Evolutionary conservation across 805 yeast genomes (phyloP), one percentile per base, ranked within the genome.

Genomic region (Torulaspora gathmanii): DNA sequence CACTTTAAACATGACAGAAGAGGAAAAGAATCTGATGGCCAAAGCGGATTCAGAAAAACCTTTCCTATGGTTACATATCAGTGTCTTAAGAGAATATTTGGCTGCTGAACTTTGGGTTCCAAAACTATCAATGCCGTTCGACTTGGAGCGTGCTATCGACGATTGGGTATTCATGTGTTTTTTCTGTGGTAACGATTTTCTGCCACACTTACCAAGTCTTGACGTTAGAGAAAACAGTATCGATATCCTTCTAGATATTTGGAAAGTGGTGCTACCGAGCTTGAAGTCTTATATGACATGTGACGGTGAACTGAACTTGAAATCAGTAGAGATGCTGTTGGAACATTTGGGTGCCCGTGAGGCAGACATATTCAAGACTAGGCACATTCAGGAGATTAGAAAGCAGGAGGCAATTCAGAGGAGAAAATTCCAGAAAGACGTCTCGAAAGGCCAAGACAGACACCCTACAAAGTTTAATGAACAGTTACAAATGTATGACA

Each of bases 111-210:
- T 93, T 39, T 73, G 71, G 45, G 79, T 85, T 23, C 86, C 89
- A 3, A 74, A 82, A 31, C 60, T 83, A 15, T 77, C 87, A 1
- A 83, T 86, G 58, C 75, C 79, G 16, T 89, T 83, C 67, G 97
- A 93, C 62, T 65, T 90, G 43, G 99, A 93, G 68, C 74, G 99
- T 47, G 97, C 98, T 2, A 83, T 93, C 50, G 99, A 93, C 63
- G 99, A 93, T 68, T 93, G 99, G 99, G 88, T 93, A 12, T 93
- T 93, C 55, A 84, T 93, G 90, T 91, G 98, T 75, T 93, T 93
- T 71, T 93, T 93, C 62, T 95, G 91, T 52, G 99, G 99, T 67
- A 93, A 93, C 63, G 99, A 93, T 79, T 93, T 93, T 74, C 71
- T 93, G 58, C 99, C 99, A 1, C 98, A 91, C 68, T 70, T 93